Evolutionary conservation across 2,329 filamentous ascomycete genomes (phyloP).

Genomic region (Neonectria ditissima): DNA sequence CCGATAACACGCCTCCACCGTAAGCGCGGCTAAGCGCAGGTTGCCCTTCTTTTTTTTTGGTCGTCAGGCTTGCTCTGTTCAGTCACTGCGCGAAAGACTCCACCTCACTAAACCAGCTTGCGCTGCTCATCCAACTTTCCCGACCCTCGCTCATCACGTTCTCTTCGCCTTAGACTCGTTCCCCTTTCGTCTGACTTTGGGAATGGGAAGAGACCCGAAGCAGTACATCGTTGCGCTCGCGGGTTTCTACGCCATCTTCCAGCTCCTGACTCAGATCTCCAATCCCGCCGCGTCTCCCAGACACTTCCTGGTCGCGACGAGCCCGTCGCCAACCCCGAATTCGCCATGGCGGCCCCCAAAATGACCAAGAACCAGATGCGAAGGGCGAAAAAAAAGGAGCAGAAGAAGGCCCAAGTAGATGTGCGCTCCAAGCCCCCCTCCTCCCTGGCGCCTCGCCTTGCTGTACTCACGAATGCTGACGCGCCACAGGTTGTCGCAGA

Average conservation of each 20-base stretch:
- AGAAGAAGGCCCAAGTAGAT: slow-evolving; percentile 76
- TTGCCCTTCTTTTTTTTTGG: slow-evolving; percentile 8
- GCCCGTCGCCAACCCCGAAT: slow-evolving; percentile 40
- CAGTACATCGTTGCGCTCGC: slow-evolving; percentile 50
- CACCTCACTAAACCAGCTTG: slow-evolving; percentile 25
- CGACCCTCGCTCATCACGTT: slow-evolving; percentile 13
- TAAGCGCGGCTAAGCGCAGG: slow-evolving; percentile 18
- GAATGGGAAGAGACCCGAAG: slow-evolving; percentile 55
- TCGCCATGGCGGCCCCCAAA: slow-evolving; percentile 74
- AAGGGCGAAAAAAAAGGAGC: slow-evolving; percentile 93
- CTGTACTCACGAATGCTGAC: slow-evolving; percentile 28
- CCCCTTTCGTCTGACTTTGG: slow-evolving; percentile 26
- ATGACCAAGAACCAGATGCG: slow-evolving; percentile 95
- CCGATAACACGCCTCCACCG: background rate
- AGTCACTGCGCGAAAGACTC: slow-evolving; percentile 23
- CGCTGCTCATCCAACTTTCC: slow-evolving; percentile 22
- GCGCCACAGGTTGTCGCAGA: slow-evolving; percentile 34
- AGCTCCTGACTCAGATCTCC: slow-evolving; percentile 50
- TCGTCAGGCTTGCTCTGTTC: slow-evolving; percentile 11
- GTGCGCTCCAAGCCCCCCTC: slow-evolving; percentile 50
- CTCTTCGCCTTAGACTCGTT: slow-evolving; percentile 9
- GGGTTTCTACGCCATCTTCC: slow-evolving; percentile 52
- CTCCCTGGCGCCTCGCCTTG: background rate
- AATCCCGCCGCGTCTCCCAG: slow-evolving; percentile 47
- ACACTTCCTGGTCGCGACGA: slow-evolving; percentile 42